phyloP scores from a whole-genome alignment of 2,329 filamentous ascomycete genomes.

The Aspergillus ibericus region DNA sequence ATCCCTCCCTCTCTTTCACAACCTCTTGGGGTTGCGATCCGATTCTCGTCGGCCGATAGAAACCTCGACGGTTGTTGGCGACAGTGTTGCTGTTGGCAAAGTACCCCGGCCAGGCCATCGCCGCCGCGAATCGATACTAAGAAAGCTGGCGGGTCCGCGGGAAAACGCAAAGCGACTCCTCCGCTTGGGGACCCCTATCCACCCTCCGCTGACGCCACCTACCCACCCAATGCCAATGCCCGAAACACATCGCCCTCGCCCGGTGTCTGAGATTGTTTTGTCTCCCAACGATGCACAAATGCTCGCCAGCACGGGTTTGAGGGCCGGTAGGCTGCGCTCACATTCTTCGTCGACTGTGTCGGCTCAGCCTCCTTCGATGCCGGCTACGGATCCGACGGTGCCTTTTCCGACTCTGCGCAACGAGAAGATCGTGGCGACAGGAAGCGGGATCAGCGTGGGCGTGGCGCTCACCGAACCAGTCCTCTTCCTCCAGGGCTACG shows the following conservation, averaged over 20 bases:
- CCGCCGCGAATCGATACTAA: constrained; percentile 31
- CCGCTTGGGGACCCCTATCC: constrained; percentile 39
- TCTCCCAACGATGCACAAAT: constrained; percentile 36
- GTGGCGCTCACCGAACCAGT: constrained; percentile 51
- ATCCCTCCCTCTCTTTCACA: constrained; percentile 23
- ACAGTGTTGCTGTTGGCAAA: constrained; percentile 23
- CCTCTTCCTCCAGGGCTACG: constrained; percentile 51
- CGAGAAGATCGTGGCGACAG: constrained; percentile 51
- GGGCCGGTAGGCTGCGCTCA: constrained; percentile 26
- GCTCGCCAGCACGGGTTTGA: constrained; percentile 23
- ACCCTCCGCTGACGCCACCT: constrained; percentile 23
- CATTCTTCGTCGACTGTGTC: constrained; percentile 31
- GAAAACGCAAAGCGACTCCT: constrained; percentile 50
- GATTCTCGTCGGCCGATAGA: constrained; percentile 24
- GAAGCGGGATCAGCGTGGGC: constrained; percentile 49
- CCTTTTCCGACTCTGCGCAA: constrained; percentile 41
- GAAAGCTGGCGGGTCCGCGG: constrained; percentile 47
- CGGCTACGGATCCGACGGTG: constrained; percentile 28
- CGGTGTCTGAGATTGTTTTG: constrained; percentile 39
- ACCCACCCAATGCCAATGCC: constrained; percentile 24
- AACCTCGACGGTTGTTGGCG: constrained; percentile 17
- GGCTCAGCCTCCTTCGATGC: constrained; percentile 22
- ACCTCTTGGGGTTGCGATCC: constrained; percentile 26
- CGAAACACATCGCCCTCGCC: constrained; percentile 27
- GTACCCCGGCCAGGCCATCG: constrained; percentile 25